Evolutionary conservation across 192 early-diverging fungal genomes (phyloP), one percentile per base, ranked within the genome.

Genomic region (Linnemannia hyalina): DNA sequence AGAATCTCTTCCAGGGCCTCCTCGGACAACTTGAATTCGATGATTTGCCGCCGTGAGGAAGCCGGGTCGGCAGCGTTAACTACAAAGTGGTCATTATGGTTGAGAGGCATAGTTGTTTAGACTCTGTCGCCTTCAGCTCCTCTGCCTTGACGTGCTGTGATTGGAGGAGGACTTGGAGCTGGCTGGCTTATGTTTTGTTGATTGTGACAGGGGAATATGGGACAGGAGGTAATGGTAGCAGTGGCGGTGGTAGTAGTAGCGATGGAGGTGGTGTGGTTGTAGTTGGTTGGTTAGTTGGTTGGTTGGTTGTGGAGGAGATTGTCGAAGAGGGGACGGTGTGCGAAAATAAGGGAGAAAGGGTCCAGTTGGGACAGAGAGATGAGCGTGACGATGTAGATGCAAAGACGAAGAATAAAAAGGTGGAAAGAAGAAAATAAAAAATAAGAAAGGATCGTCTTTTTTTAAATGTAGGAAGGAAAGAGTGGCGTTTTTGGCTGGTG

Each of bases 41-140:
- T 85, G 74, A 85, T 74, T 52, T 85, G 83, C 68, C 78, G 73
- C 75, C 83, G 74, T 32, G 60, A 65, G 29, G 60, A 26, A 20
- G 82, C 47, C n/a, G 83, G 83, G 57, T 80, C 74, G 22, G 83
- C 83, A 18, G 83, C 83, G 65, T 85, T 85, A 36, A 85, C 83
- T 36, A 85, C 75, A 77, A 77, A 85, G 44, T 72, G 83, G 75
- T 85, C 78, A 73, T 85, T 85, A 40, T 85, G 83, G 46, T 85
- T 80, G 73, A 98, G 97, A 10, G 97, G 96, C 94, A 99, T 99
- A 32, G 95, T 93, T 88, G 98, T 95, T 88, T 47, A 73, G 49
- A 73, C 54, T 63, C 42, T 46, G 44, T 40, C 55, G 68, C 49
- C 49, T 52, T 52, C 49, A 52, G 49, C 49, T 52, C 49, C 49